Percentiles rank a stretch among this genome's conserved stretches.
Conservation (phyloP, 306 rosid genomes). For the Senna tora region DNA sequence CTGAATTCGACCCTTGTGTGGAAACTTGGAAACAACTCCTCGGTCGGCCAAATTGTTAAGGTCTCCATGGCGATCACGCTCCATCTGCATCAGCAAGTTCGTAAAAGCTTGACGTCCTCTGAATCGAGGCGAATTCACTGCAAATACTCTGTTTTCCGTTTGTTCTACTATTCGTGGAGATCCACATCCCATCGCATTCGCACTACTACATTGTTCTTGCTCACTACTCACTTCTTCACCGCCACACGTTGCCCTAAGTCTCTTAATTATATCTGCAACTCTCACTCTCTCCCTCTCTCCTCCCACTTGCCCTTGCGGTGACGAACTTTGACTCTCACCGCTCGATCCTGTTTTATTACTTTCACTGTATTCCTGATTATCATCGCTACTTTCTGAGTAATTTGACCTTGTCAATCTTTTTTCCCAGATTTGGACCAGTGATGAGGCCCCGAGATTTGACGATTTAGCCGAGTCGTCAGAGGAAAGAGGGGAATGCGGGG, state of each 20-base stretch:
- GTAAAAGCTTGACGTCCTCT: constrained; percentile 79
- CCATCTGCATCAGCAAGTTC: constrained; percentile 70
- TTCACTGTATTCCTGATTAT: too few relatives aligned
- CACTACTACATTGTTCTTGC: constrained; percentile 42
- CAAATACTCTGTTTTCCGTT: constrained; percentile 38
- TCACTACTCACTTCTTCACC: constrained; percentile 31
- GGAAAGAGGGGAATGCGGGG: constrained; percentile 29
- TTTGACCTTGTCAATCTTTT: too few relatives aligned
- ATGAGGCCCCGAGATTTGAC: constrained; percentile 30
- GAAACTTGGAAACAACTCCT: constrained; percentile 65
- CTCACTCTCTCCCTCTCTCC: constrained; percentile 68
- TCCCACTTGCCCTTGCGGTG: too few relatives aligned
- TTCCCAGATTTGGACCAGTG: constrained; percentile 20
- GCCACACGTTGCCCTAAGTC: constrained; percentile 56
- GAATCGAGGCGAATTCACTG: constrained; percentile 45
- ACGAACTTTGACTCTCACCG: too few relatives aligned
- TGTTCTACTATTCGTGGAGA: constrained; percentile 46
- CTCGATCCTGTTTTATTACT: too few relatives aligned
- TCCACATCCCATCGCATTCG: constrained; percentile 25
- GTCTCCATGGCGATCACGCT: constrained; percentile 65
- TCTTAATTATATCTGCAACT: constrained; percentile 72
- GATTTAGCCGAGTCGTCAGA: constrained; percentile 32
- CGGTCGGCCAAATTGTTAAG: constrained; percentile 55
- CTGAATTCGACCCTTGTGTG: constrained; percentile 88
- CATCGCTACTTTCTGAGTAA: too few relatives aligned